Evolutionary conservation across 441 rosid species (phyloP).

Genomic region (Croton laevigatus): DNA sequence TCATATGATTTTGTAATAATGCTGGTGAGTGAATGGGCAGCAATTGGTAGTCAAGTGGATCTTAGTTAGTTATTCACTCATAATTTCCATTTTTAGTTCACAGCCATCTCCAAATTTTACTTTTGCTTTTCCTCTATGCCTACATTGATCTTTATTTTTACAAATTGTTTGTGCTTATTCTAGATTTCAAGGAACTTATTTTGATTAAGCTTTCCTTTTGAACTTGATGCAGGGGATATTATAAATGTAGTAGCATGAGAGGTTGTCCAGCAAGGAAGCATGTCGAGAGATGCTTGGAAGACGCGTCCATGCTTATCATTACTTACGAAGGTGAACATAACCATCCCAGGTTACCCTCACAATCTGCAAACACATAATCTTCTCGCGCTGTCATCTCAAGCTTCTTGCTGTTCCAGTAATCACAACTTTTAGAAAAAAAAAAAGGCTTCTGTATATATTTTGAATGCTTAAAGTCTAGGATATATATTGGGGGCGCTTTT

Average conservation of each 20-base stretch:
- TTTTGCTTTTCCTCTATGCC: neutral
- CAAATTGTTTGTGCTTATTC: neutral
- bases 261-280: constrained; percentile 99
- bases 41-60: neutral
- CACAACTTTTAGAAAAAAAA: constrained; percentile 2
- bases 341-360: constrained; percentile 65
- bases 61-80: neutral
- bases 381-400: constrained; percentile 7
- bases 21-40: neutral
- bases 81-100: neutral
- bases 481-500: constrained; percentile 12
- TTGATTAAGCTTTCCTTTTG: neutral
- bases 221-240: constrained; percentile 71
- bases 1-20: neutral
- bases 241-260: constrained; percentile 97
- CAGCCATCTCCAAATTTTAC: neutral
- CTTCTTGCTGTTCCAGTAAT: constrained; percentile 15
- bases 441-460: constrained; percentile 47
- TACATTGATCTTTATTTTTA: neutral
- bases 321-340: constrained; percentile 97
- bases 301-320: constrained; percentile 83
- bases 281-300: constrained; percentile 92
- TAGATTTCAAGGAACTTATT: neutral
- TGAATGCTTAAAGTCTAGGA: constrained; percentile 30
- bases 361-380: constrained; percentile 44